Evolutionary conservation across 441 rosid genomes (phyloP), one percentile per base, ranked within the genome.

Genomic region (Theobroma grandiflorum): DNA sequence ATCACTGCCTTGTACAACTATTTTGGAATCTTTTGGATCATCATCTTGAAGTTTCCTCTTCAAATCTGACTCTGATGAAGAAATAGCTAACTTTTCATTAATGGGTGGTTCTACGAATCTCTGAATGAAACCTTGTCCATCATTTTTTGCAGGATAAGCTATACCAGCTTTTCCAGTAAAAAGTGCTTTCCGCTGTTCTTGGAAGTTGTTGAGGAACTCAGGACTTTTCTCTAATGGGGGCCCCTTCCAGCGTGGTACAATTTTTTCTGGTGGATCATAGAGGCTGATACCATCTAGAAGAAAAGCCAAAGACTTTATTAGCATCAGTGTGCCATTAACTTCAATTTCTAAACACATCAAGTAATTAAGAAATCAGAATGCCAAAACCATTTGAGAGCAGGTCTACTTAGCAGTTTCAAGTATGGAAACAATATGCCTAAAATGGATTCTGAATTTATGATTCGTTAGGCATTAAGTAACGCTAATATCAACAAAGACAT

Each of bases 181-280:
- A 80, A 89, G 79, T 78, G 93, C 86, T 58, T 87, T 87, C 15
- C 86, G 87, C 84, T 88, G 94, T 78, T 88, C 87, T 26, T 72
- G 76, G 83, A 82, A 90, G 85, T 85, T 81, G 77, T 84, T 65
- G 65, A 91, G 91, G 79, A 91, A 88, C 82, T 88, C 88, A 0
- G 93, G 91, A 79, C 75, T 87, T 87, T 91, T 91, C 80, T 87
- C 95, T 80, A 90, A 64, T 22, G 82, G 76, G n/a, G 95, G 87
- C 74, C 91, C 96, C 87, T 91, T 94, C 99, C 99, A 96, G 79
- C 91, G 94, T 6, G 99, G 98, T 82, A 90, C 85, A 72, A 94
- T 78, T 76, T 94, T 96, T 77, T 93, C 98, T 62, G 94, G 93
- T 43, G 89, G 86, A 86, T 94, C 98, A 84, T 96, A 86, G 67